phyloP scores from a whole-genome alignment of 805 yeast species.

The Brettanomyces naardenensis region DNA sequence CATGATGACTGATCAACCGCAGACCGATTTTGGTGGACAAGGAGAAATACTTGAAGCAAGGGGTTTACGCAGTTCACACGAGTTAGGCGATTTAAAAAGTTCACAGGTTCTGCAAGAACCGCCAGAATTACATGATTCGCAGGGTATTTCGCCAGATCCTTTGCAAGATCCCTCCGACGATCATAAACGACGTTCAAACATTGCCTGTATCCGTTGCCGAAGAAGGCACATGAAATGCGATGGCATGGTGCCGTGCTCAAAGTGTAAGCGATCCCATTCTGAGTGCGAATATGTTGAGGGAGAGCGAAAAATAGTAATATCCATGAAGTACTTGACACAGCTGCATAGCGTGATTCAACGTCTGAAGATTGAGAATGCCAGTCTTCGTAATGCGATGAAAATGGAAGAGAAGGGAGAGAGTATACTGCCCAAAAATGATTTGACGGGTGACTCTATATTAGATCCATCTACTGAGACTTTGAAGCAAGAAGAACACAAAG shows the following conservation, averaged over 20 bases:
- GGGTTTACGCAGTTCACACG: too few species aligned
- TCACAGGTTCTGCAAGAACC: too few species aligned
- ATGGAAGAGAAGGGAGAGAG: constrained; percentile 7
- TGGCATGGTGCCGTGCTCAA: constrained; percentile 56
- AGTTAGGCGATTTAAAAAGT: too few species aligned
- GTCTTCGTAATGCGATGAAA: constrained; percentile 37
- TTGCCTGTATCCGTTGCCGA: constrained; percentile 56
- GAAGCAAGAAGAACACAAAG: neutral
- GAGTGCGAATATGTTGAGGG: constrained; percentile 68
- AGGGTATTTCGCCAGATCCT: too few species aligned
- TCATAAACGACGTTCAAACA: constrained; percentile 19
- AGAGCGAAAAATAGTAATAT: constrained; percentile 64
- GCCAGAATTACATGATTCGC: too few species aligned
- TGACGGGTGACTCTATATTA: neutral
- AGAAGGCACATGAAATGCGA: constrained; percentile 70
- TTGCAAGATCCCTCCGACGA: too few species aligned
- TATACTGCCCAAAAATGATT: constrained; percentile 29
- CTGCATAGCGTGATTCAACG: constrained; percentile 61
- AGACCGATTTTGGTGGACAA: too few species aligned
- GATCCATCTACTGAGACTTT: neutral
- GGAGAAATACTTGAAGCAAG: too few species aligned
- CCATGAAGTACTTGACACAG: constrained; percentile 59
- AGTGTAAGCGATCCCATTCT: constrained; percentile 47
- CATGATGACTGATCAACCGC: too few species aligned
- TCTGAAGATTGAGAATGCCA: constrained; percentile 58